Conservation (phyloP, 495 filamentous ascomycete species). For the Letharia lupina region DNA sequence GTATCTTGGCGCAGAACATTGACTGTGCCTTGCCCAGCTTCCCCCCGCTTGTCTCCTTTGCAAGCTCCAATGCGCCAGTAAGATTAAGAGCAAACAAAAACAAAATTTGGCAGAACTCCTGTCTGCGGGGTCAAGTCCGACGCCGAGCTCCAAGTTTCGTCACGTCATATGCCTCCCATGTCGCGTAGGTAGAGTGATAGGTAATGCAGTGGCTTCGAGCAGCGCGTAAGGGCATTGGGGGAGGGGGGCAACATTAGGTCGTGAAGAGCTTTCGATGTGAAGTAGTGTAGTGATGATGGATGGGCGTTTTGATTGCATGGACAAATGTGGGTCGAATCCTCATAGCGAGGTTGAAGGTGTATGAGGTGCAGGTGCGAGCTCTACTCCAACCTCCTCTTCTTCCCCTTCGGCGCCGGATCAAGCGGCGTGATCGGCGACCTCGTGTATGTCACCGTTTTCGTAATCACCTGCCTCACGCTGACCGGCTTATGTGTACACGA, state of each 20-base stretch:
- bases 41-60: neutral
- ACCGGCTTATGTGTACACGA: constrained; percentile 29
- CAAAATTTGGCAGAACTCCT: neutral
- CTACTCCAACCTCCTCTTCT: constrained; percentile 26
- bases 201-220: neutral
- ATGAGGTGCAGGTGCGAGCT: neutral
- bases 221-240: neutral
- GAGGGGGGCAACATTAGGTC: constrained; percentile 15
- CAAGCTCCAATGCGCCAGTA: constrained; percentile 5
- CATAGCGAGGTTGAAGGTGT: constrained; percentile 16
- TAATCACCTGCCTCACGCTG: constrained; percentile 43
- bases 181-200: neutral
- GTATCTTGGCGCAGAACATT: constrained; percentile 18
- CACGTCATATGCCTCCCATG: constrained; percentile 22
- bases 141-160: constrained; percentile 12
- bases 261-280: constrained; percentile 1
- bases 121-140: neutral
- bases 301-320: neutral
- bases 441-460: constrained; percentile 38
- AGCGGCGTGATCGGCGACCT: constrained; percentile 24
- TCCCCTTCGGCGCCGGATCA: constrained; percentile 27
- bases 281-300: neutral
- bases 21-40: constrained; percentile 7
- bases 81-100: neutral
- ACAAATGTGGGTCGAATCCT: neutral